Evolutionary conservation across 2,329 filamentous ascomycete genomes (phyloP), one percentile per base, ranked within the genome.

Genomic region (Hypocrella siamensis): DNA sequence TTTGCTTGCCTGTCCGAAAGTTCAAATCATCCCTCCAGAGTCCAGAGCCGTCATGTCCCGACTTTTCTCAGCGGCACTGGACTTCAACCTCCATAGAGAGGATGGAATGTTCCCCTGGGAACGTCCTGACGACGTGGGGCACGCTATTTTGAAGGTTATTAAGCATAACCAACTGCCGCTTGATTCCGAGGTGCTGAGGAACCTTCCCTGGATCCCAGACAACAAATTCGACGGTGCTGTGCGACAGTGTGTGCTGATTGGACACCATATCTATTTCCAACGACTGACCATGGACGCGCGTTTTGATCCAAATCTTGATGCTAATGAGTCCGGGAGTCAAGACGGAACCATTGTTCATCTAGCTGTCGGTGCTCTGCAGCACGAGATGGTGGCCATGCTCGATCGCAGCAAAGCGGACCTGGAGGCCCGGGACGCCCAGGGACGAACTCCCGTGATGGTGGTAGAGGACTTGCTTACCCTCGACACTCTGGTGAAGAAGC

Each of bases 401-500:
- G 35, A 49, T 12, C 31, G 40, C 5, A 38, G 41, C 4, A 47
- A 45, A 4, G 44, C 48, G 6, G 39, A 53, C 17, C 31, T 57
- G 5, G 39, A 42, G 6, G 39, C 42, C 1, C 37, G 37, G 2
- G 52, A 58, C 15, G 28, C 33, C 1, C 32, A 37, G 0, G 49
- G 49, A 0, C 48, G 50, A 15, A 57, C 56, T 2, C 55, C 57
- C 1, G 31, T 60, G 4, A 48, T 58, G 46, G 34, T 53, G 0
- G 42, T 41, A 9, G 55, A 58, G 25, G 40, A 42, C 3, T 31
- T 39, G 0, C 18, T 31, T 2, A 41, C 46, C 5, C 36, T 58
- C 9, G 31, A 37, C 1, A 38, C 42, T 11, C 37, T 58, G 2
- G 40, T 54, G 11, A 18, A 36, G 8, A 30, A 44, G 9, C 34